Evolutionary conservation across 2,329 filamentous ascomycete species (phyloP).

Genomic region (Colletotrichum brevisporum): DNA sequence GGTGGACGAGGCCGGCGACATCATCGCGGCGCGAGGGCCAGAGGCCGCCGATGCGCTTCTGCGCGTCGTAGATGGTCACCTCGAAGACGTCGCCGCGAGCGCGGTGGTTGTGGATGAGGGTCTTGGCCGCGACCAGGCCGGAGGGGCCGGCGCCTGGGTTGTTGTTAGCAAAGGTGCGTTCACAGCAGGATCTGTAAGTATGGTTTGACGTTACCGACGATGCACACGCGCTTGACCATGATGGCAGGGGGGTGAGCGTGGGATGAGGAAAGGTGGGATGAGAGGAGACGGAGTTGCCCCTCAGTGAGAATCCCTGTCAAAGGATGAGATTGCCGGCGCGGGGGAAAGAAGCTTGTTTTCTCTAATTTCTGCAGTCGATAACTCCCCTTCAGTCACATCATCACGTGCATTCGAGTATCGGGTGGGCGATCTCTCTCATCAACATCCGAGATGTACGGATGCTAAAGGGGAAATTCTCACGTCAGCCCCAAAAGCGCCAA

Average conservation of each 20-base stretch:
- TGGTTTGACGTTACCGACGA: slow-evolving; percentile 58
- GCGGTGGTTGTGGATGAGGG: slow-evolving; percentile 75
- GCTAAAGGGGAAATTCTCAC: slow-evolving; percentile 26
- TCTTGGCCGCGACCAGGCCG: slow-evolving; percentile 80
- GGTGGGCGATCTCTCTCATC: not conserved
- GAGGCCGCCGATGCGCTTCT: slow-evolving; percentile 79
- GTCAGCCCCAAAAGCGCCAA: slow-evolving; percentile 19
- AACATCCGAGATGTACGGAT: not conserved
- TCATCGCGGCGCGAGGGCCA: slow-evolving; percentile 74
- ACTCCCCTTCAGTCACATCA: not conserved
- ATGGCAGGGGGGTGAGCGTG: slow-evolving; percentile 21
- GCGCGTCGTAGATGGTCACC: slow-evolving; percentile 79
- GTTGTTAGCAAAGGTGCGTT: not conserved
- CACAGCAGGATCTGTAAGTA: no score
- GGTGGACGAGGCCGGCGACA: slow-evolving; percentile 68
- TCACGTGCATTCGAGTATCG: not conserved
- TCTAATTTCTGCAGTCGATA: not conserved
- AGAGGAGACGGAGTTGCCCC: slow-evolving; percentile 10
- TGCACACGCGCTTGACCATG: slow-evolving; percentile 58
- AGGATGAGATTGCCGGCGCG: not conserved
- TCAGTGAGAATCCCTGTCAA: slow-evolving; percentile 27
- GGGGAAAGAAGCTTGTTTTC: not conserved
- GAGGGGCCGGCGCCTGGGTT: slow-evolving; percentile 75
- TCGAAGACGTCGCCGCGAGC: slow-evolving; percentile 68
- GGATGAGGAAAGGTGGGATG: slow-evolving; percentile 5